phyloP scores from a whole-genome alignment of 371 early-diverging fungal species.

The Lichtheimia ramosa region DNA sequence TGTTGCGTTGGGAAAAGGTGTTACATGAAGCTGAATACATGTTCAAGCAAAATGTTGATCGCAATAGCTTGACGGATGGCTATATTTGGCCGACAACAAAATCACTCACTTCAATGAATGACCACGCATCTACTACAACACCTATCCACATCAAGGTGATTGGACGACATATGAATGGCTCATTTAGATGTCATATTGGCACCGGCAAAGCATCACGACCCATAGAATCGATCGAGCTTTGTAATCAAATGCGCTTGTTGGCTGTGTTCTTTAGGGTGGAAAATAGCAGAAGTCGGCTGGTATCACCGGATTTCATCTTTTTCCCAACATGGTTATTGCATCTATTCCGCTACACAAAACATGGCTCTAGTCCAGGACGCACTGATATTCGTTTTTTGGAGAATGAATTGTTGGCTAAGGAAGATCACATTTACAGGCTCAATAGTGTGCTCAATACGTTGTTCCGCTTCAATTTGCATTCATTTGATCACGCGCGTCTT shows the following conservation, averaged over 20 bases:
- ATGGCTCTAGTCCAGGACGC: slow-evolving; percentile 41
- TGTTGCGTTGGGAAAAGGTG: slow-evolving; percentile 25
- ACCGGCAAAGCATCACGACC: slow-evolving; percentile 46
- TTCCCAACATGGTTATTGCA: slow-evolving; percentile 51
- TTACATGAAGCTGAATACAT: slow-evolving; percentile 23
- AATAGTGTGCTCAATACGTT: slow-evolving; percentile 46
- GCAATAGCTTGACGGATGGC: slow-evolving; percentile 40
- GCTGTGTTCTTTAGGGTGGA: slow-evolving; percentile 46
- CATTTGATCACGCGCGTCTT: slow-evolving; percentile 29
- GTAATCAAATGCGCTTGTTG: slow-evolving; percentile 40
- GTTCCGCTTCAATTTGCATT: slow-evolving; percentile 42
- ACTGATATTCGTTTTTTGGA: slow-evolving; percentile 44
- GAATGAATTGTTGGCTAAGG: slow-evolving; percentile 42
- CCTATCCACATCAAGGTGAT: slow-evolving; percentile 45
- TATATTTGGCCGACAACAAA: slow-evolving; percentile 18
- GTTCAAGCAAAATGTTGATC: slow-evolving; percentile 15
- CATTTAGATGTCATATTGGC: slow-evolving; percentile 46
- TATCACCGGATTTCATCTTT: slow-evolving; percentile 42
- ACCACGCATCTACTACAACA: slow-evolving; percentile 5
- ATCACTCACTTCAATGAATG: neutral
- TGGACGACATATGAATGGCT: slow-evolving; percentile 44
- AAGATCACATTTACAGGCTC: slow-evolving; percentile 48
- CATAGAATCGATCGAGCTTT: slow-evolving; percentile 34
- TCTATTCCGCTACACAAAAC: slow-evolving; percentile 42
- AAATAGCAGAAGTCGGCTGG: slow-evolving; percentile 28